Conservation (phyloP, 306 rosid genomes). For the Prunus davidiana region DNA sequence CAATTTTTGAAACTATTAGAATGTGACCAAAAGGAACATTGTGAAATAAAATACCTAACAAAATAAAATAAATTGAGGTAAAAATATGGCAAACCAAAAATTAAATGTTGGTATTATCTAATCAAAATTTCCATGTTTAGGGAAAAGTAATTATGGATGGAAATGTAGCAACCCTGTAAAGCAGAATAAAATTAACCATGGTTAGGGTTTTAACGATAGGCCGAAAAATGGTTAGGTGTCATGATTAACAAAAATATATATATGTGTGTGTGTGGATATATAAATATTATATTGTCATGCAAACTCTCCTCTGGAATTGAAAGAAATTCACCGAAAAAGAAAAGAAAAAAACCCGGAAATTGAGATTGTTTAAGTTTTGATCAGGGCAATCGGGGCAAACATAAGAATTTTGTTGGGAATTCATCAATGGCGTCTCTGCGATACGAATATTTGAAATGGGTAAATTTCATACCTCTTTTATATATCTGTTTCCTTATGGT, state of each 20-base stretch:
- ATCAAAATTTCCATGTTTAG: conserved; percentile 14
- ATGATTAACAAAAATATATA: neutral
- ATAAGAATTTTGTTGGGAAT: conserved; percentile 21
- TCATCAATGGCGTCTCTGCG: conserved; percentile 30
- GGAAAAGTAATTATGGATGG: neutral
- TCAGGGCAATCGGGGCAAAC: conserved; percentile 19
- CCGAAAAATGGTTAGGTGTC: conserved; percentile 5
- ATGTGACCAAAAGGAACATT: neutral
- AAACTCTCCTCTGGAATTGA: conserved; percentile 14
- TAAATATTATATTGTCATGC: conserved; percentile 1
- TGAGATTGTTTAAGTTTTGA: conserved; percentile 21
- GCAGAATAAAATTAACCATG: conserved; percentile 33
- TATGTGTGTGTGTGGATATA: neutral
- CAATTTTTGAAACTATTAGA: neutral
- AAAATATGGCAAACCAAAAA: neutral
- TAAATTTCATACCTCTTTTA: conserved; percentile 17
- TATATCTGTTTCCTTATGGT: neutral
- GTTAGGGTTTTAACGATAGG: conserved; percentile 29
- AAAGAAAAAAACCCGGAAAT: conserved; percentile 15
- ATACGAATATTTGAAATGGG: conserved; percentile 27
- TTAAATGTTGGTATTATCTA: neutral
- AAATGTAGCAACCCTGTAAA: conserved; percentile 9
- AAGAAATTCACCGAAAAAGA: conserved; percentile 12
- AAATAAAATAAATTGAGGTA: neutral
- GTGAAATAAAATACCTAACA: neutral